A percentile compares a stretch with the other conserved stretches of the same genome.
phyloP scores from a whole-genome alignment of 345 rosid genomes.

The Populus deltoides region DNA sequence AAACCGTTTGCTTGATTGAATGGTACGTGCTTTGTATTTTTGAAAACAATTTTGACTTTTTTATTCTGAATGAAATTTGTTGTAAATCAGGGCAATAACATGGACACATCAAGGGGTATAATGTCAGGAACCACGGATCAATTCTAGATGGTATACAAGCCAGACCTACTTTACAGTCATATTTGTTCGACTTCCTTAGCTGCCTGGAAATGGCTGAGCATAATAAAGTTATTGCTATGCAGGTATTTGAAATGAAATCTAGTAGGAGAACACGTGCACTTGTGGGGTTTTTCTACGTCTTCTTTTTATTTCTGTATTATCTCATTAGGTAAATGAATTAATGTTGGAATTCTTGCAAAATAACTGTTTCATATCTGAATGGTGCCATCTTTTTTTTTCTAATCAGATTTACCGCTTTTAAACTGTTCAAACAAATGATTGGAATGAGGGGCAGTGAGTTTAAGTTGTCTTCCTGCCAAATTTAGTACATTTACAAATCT shows the following conservation, averaged over 20 bases:
- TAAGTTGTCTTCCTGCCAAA: background rate
- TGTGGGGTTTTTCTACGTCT: slow-evolving; percentile 52
- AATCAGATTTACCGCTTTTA: background rate
- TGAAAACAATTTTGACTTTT: slow-evolving; percentile 7
- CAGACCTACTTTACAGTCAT: background rate
- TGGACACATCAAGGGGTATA: slow-evolving; percentile 83
- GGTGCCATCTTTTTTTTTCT: background rate
- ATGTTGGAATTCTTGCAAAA: background rate
- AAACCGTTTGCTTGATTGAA: slow-evolving; percentile 69
- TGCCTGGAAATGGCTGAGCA: slow-evolving; percentile 7
- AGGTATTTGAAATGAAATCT: slow-evolving; percentile 90
- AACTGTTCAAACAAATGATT: background rate
- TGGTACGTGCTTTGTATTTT: slow-evolving; percentile 39
- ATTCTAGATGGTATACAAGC: slow-evolving; percentile 60
- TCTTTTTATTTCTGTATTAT: slow-evolving; percentile 54
- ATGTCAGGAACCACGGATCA: slow-evolving; percentile 89
- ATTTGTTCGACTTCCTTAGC: background rate
- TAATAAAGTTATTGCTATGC: slow-evolving; percentile 11
- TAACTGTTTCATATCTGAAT: background rate
- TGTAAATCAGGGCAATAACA: slow-evolving; percentile 64
- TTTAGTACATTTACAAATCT: background rate
- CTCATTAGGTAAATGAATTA: slow-evolving; percentile 51
- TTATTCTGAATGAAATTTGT: slow-evolving; percentile 14
- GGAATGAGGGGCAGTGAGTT: background rate
- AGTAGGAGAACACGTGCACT: slow-evolving; percentile 58